phyloP scores from a whole-genome alignment of 345 rosid genomes.

The Eucalyptus grandis region DNA sequence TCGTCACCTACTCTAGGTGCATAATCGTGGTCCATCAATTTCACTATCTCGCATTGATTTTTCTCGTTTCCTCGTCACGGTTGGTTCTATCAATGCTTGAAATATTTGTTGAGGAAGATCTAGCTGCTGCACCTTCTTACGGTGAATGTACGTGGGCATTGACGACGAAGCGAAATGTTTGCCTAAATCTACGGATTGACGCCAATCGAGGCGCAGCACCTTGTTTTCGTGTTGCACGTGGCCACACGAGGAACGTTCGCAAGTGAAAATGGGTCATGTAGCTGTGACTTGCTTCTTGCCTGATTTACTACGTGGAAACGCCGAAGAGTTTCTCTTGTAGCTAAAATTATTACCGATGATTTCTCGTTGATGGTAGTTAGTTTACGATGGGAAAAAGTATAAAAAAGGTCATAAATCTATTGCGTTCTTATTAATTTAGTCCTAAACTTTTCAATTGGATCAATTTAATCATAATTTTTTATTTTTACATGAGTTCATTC shows the following conservation, averaged over 20 bases:
- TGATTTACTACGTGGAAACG: background rate
- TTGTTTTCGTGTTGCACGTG: background rate
- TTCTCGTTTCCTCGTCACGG: background rate
- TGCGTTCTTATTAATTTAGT: too few relatives aligned
- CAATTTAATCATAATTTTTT: fast-evolving
- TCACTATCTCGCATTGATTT: background rate
- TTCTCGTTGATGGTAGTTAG: background rate
- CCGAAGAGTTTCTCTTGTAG: background rate
- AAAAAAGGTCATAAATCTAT: too few relatives aligned
- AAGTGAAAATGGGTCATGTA: background rate
- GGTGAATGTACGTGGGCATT: background rate
- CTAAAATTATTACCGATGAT: background rate
- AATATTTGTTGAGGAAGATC: background rate
- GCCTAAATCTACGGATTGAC: background rate
- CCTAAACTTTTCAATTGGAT: fast-evolving
- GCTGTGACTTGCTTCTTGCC: background rate
- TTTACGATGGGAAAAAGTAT: background rate
- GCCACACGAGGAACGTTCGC: background rate
- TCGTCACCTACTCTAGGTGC: background rate
- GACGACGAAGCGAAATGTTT: background rate
- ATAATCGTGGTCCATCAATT: background rate
- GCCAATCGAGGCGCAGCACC: background rate
- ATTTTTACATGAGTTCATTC: too few relatives aligned
- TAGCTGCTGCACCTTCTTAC: background rate
- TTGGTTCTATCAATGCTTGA: background rate